Evolutionary conservation across 768 basidiomycete species (phyloP), one percentile per base, ranked within the genome.

Genomic region (Amanita thiersii): DNA sequence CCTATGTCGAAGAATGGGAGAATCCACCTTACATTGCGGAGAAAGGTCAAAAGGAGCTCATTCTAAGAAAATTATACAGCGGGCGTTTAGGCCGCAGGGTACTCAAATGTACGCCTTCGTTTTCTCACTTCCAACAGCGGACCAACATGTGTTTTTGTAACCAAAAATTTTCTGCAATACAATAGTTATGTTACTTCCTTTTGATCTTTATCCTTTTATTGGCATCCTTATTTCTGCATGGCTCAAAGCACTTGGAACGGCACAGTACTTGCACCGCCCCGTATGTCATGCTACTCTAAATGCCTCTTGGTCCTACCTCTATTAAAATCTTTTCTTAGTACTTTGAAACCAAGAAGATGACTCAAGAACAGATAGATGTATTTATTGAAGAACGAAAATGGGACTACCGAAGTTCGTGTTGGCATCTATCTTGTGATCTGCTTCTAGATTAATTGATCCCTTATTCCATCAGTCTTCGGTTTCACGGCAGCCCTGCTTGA

Each of bases 351-450:
- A 97, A 97, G 61, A 76, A 75, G 38, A 92, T 97, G 91, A 71
- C 77, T 0, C 60, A 69, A 4, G 60, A 71, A 17, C 78, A 93
- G 52, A 61, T 75, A 3, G 79, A 79, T 2, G 63, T 82, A 1
- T 97, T 88, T 61, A 73, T 93, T 44, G 86, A 90, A 52, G 92
- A 94, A 56, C 75, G 86, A 10, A 90, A 86, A 53, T 88, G 89
- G 86, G 84, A 88, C 47, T 93, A 94, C 51, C 68, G 82, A 51
- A 51, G 87, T 88, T 50, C 24, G 70, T 56, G 12, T 19, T 3
- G 21, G 34, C 3, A 29, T 18, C 20, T 39, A 32, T 39, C 41
- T 39, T 17, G 31, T 19, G 9, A 28, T 37, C 15, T 37, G 5
- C 20, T 35, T 10, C 26, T 18, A 24, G 1, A 37, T 47, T 29